phyloP scores from a whole-genome alignment of 2,329 filamentous ascomycete species.

The Ceratocystis colombiana region DNA sequence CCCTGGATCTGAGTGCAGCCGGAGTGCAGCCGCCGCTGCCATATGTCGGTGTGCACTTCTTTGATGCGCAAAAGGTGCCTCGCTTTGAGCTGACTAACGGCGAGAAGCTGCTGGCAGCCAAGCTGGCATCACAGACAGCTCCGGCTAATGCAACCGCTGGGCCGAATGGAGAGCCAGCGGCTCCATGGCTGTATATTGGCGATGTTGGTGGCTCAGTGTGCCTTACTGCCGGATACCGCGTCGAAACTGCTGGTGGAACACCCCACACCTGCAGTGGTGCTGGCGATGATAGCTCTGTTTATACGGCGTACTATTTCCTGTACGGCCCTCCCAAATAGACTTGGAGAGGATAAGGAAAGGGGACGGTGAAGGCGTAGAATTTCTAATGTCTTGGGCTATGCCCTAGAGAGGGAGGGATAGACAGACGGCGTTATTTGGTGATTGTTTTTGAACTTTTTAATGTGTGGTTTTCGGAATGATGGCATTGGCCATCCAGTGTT shows the following conservation, averaged over 20 bases:
- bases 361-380: not conserved
- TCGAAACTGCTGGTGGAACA: constrained; percentile 21
- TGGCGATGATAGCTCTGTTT: constrained; percentile 39
- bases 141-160: constrained; percentile 11
- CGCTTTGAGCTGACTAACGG: constrained; percentile 47
- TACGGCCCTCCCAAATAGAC: constrained; percentile 33
- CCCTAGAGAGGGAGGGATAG: not conserved
- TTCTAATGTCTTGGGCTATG: not conserved
- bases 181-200: constrained; percentile 19
- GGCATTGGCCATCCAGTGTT: no score
- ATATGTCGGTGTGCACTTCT: constrained; percentile 57
- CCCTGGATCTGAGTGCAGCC: constrained; percentile 35
- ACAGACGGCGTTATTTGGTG: not conserved
- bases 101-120: constrained; percentile 39
- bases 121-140: constrained; percentile 36
- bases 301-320: constrained; percentile 51
- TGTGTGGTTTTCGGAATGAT: not conserved
- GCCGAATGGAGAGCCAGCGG: constrained; percentile 19
- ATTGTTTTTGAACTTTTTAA: not conserved
- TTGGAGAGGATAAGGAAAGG: not conserved
- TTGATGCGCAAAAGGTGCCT: constrained; percentile 45
- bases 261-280: constrained; percentile 29
- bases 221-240: constrained; percentile 20
- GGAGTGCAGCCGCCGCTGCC: constrained; percentile 32
- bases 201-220: constrained; percentile 22